Conservation (phyloP, 164 flowering plant species). For the Magnolia officinalis region DNA sequence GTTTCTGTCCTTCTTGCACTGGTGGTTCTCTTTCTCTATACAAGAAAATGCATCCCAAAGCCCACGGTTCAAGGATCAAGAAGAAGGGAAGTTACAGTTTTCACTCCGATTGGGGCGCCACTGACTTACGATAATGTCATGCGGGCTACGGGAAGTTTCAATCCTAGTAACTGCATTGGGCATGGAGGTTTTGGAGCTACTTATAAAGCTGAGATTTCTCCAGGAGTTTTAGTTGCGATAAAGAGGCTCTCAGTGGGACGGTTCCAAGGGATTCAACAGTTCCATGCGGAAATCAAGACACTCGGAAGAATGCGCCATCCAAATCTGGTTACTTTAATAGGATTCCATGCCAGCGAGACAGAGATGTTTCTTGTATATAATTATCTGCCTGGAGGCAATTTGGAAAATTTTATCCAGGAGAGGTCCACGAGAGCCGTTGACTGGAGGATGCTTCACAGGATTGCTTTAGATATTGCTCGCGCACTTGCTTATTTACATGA, state of each 20-base stretch:
- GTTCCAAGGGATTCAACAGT: slow-evolving; percentile 83
- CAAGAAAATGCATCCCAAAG: slow-evolving; percentile 59
- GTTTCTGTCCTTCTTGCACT: slow-evolving; percentile 75
- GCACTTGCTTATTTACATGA: slow-evolving; percentile 91
- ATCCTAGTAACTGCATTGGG: slow-evolving; percentile 83
- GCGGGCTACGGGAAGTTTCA: slow-evolving; percentile 70
- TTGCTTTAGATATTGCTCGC: slow-evolving; percentile 77
- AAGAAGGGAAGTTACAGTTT: slow-evolving; percentile 61
- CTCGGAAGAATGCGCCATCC: slow-evolving; percentile 78
- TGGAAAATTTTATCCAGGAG: slow-evolving; percentile 81
- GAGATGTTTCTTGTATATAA: slow-evolving; percentile 91
- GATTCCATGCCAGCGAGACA: slow-evolving; percentile 86
- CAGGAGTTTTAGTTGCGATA: slow-evolving; percentile 65
- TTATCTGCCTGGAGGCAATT: slow-evolving; percentile 79
- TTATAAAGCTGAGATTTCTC: slow-evolving; percentile 80
- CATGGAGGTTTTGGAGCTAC: slow-evolving; percentile 96
- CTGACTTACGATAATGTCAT: slow-evolving; percentile 72
- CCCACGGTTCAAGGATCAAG: slow-evolving; percentile 44
- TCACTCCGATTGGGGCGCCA: slow-evolving; percentile 65
- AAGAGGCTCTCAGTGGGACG: slow-evolving; percentile 85
- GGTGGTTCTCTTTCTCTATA: slow-evolving; percentile 56
- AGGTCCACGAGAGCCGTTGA: slow-evolving; percentile 68
- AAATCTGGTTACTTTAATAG: slow-evolving; percentile 80
- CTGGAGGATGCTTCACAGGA: slow-evolving; percentile 86
- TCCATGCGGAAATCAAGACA: slow-evolving; percentile 82